A percentile compares a stretch with the other conserved stretches of the same genome.
These are phyloP conservation scores for Ceratocystis smalleyi DNA, from an alignment of 2,329 filamentous ascomycete species.

Conservation along the genomic window DNA sequence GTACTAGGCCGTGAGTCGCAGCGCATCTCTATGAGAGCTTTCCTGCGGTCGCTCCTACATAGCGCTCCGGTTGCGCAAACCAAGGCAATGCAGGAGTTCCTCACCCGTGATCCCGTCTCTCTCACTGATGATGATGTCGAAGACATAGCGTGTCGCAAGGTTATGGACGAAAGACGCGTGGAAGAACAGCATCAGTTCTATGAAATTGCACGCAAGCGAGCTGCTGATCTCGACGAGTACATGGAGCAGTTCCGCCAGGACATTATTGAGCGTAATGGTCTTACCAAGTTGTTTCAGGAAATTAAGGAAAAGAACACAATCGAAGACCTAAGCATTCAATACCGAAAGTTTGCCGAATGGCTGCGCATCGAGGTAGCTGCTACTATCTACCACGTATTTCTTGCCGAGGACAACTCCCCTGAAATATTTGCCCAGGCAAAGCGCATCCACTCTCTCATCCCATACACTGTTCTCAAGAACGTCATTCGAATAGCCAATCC, in stretches of 20 bases:
- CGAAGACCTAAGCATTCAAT: slow-evolving; percentile 77
- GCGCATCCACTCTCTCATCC: slow-evolving; percentile 84
- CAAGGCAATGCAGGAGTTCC: slow-evolving; percentile 68
- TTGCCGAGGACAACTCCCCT: slow-evolving; percentile 94
- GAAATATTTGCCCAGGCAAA: slow-evolving; percentile 90
- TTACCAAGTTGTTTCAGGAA: slow-evolving; percentile 84
- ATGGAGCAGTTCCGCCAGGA: slow-evolving; percentile 79
- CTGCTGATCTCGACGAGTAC: slow-evolving; percentile 86
- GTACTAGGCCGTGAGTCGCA: slow-evolving; percentile 70
- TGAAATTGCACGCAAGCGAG: slow-evolving; percentile 80
- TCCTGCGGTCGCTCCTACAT: slow-evolving; percentile 69
- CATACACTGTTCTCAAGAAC: slow-evolving; percentile 87
- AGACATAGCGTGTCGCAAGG: slow-evolving; percentile 65
- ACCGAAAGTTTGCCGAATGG: slow-evolving; percentile 98
- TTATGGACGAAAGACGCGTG: slow-evolving; percentile 71
- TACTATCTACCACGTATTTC: slow-evolving; percentile 90
- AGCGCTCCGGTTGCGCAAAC: slow-evolving; percentile 74
- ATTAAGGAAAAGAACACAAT: slow-evolving; percentile 84
- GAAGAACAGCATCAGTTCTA: slow-evolving; percentile 92
- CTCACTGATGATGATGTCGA: slow-evolving; percentile 67
- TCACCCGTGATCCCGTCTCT: slow-evolving; percentile 55
- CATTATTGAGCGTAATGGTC: slow-evolving; percentile 58
- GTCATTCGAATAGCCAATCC: slow-evolving; percentile 94
- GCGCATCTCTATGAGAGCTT: slow-evolving; percentile 78
- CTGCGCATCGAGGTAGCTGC: slow-evolving; percentile 91